Evolutionary conservation across 2,329 filamentous ascomycete species (phyloP).

Genomic region (Pseudocercospora eumusae): DNA sequence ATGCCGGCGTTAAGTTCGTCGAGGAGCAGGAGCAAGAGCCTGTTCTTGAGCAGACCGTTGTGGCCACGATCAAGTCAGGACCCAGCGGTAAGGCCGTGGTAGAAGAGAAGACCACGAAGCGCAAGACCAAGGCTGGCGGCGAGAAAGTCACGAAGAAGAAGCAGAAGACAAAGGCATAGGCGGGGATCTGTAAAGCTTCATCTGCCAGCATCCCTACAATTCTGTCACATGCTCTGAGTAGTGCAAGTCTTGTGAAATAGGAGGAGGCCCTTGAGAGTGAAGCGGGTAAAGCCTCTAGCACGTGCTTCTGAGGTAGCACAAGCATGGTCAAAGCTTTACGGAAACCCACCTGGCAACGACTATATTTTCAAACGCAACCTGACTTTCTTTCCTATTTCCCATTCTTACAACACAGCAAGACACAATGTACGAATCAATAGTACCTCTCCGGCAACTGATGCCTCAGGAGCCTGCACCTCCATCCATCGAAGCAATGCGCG

Average conservation of each 20-base stretch:
- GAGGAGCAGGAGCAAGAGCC: conserved; percentile 17
- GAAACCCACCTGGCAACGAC: not conserved
- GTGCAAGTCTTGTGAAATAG: not conserved
- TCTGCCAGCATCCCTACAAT: not conserved
- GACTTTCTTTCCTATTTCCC: not conserved
- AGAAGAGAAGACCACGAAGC: conserved; percentile 27
- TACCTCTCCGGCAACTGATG: too few species aligned
- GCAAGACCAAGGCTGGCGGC: conserved; percentile 24
- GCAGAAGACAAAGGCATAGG: conserved; percentile 24
- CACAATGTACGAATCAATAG: too few species aligned
- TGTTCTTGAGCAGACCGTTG: conserved; percentile 21
- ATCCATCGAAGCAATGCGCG: not conserved
- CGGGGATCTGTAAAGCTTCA: not conserved
- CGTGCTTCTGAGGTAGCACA: not conserved
- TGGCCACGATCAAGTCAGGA: conserved; percentile 15
- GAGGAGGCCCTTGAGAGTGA: not conserved
- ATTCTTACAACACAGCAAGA: not conserved
- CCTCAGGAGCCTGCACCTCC: not conserved
- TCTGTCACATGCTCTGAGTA: not conserved
- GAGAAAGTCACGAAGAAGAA: conserved; percentile 25
- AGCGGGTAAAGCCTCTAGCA: not conserved
- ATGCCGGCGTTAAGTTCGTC: conserved; percentile 29
- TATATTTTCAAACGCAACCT: not conserved
- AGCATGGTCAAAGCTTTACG: not conserved
- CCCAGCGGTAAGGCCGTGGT: conserved; percentile 11